These are phyloP conservation scores for Phyllosticta ampelicida DNA, from an alignment of 2,329 filamentous ascomycete species.

Conservation along the genomic window DNA sequence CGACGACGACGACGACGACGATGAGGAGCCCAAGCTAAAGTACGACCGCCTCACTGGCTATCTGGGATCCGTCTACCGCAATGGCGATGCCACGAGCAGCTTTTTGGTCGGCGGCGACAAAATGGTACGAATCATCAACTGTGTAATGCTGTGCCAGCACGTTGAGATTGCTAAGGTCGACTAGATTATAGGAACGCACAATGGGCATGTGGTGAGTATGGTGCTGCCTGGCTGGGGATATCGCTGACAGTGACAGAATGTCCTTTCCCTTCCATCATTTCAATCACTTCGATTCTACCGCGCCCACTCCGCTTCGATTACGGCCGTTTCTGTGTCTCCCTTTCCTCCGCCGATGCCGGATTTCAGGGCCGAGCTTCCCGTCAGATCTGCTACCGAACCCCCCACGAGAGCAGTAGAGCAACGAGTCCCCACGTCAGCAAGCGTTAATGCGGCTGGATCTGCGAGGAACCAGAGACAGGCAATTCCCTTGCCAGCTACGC, in stretches of 20 bases:
- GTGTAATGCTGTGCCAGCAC: conserved; percentile 29
- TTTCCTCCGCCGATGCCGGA: conserved; percentile 53
- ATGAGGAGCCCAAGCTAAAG: conserved; percentile 90
- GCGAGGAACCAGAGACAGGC: conserved; percentile 48
- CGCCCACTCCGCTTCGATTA: conserved; percentile 85
- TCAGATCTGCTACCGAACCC: conserved; percentile 15
- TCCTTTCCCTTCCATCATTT: conserved; percentile 72
- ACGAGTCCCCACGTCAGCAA: conserved; percentile 12
- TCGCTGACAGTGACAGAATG: conserved; percentile 50
- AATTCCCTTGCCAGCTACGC: conserved; percentile 55
- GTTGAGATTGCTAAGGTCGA: conserved; percentile 30
- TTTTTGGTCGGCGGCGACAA: conserved; percentile 91
- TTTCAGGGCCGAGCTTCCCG: conserved; percentile 15
- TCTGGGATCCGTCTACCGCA: conserved; percentile 73
- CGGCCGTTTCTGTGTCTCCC: conserved; percentile 81
- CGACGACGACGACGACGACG: conserved; percentile 80
- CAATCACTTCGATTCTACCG: conserved; percentile 77
- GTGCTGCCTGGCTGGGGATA: neutral
- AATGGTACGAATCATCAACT: conserved; percentile 53
- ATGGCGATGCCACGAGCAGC: conserved; percentile 86
- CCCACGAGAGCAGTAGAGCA: conserved; percentile 26
- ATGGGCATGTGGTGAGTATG: conserved; percentile 80
- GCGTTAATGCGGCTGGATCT: conserved; percentile 31
- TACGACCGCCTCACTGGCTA: conserved; percentile 78
- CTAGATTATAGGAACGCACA: conserved; percentile 86